Conservation (phyloP, 108 stramenopile genomes). For the Pseudonitzschia pungens region DNA sequence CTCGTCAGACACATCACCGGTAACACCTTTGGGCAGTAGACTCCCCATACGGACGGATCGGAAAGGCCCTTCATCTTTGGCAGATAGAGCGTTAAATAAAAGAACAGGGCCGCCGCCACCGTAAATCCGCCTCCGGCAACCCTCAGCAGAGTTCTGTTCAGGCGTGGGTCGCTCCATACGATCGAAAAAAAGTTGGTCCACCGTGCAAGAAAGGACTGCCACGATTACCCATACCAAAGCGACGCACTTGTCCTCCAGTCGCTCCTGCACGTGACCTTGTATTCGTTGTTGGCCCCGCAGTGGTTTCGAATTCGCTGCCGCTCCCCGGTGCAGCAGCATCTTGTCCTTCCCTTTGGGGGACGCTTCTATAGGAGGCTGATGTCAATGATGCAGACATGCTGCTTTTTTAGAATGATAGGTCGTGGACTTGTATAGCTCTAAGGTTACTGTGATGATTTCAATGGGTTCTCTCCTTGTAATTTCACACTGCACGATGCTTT, state of each 20-base stretch:
- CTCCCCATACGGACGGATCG: conserved; percentile 70
- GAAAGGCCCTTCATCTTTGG: conserved; percentile 46
- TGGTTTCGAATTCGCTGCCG: not conserved
- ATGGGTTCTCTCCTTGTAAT: no score
- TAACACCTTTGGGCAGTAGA: conserved; percentile 91
- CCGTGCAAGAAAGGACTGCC: conserved; percentile 47
- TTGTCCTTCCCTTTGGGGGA: conserved; percentile 9
- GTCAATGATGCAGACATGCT: conserved; percentile 10
- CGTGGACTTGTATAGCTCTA: no score
- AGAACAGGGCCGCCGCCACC: conserved; percentile 28
- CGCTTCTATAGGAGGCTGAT: conserved; percentile 22
- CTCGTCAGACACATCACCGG: conserved; percentile 68
- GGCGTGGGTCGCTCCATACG: conserved; percentile 41
- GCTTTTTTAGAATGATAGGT: not conserved
- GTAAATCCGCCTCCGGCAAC: conserved; percentile 38
- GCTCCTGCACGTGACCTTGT: conserved; percentile 21
- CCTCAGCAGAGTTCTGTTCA: conserved; percentile 50
- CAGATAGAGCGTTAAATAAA: conserved; percentile 67
- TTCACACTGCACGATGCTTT: no score
- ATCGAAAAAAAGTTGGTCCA: conserved; percentile 50
- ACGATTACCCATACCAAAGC: conserved; percentile 68
- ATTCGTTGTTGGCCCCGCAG: not conserved
- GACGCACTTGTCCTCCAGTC: conserved; percentile 21
- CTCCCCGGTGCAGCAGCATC: not conserved
- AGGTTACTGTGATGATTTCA: no score